Evolutionary conservation across 164 flowering plant species (phyloP).

Genomic region (Aristolochia californica): DNA sequence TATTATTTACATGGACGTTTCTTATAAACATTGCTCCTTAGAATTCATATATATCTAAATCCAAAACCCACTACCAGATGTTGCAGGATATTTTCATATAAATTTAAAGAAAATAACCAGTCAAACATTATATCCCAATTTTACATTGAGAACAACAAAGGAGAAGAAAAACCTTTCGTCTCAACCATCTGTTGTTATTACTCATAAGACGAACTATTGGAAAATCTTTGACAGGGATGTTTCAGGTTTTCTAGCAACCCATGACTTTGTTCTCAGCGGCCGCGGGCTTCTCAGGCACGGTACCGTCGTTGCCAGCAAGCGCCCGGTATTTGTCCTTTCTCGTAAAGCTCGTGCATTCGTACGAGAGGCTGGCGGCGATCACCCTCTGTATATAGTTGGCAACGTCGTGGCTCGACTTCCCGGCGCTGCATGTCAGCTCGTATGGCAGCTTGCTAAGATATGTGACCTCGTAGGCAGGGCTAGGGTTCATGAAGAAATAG

Average conservation of each 20-base stretch:
- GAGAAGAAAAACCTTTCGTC: no score
- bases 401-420: conserved; percentile 57
- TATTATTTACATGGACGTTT: no score
- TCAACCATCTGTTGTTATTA: no score
- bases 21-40: no score
- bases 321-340: conserved; percentile 65
- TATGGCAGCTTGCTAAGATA: conserved; percentile 50
- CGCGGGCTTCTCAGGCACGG: conserved; percentile 18
- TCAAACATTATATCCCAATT: no score
- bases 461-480: conserved; percentile 54
- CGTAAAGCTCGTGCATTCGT: conserved; percentile 60
- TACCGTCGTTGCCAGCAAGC: conserved; percentile 65
- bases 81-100: no score
- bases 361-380: conserved; percentile 46
- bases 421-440: conserved; percentile 33
- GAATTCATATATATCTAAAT: no score
- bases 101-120: no score
- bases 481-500: conserved; percentile 71
- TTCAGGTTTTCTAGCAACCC: conserved; percentile 32
- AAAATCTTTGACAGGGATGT: no score
- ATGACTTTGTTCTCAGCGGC: conserved; percentile 12
- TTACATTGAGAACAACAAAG: no score
- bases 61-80: no score
- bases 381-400: conserved; percentile 64
- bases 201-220: no score